phyloP scores from a whole-genome alignment of 176 grass and related monocot genomes.

The Zizania latifolia region DNA sequence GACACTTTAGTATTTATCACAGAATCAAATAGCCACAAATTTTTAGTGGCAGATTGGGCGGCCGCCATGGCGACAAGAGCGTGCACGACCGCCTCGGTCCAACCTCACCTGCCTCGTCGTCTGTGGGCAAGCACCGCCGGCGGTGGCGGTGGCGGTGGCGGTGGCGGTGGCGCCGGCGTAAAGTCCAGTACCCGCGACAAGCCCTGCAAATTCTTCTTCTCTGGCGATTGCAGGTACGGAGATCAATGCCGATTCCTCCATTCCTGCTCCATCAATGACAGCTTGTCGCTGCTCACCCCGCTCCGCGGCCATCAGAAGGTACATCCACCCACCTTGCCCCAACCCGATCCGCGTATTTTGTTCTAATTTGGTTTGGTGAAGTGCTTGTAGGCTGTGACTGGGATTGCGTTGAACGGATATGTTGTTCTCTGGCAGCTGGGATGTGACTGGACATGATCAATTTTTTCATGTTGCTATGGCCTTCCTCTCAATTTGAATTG shows the following conservation, averaged over 20 bases:
- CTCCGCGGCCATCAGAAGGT: conserved; percentile 83
- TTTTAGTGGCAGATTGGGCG: no score
- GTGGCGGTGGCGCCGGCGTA: not conserved
- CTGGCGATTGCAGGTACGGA: conserved; percentile 57
- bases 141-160: conserved; percentile 2
- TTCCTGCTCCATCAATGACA: conserved; percentile 55
- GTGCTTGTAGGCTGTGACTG: conserved; percentile 51
- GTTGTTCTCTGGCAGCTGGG: conserved; percentile 81
- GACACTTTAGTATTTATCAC: no score
- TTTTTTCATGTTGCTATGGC: no score
- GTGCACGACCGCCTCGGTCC: conserved; percentile 38
- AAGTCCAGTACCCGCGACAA: conserved; percentile 24
- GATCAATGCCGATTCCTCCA: conserved; percentile 69
- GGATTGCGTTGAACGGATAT: conserved; percentile 77
- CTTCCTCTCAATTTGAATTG: conserved; percentile 10
- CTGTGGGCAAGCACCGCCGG: conserved; percentile 25
- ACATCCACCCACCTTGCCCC: not conserved
- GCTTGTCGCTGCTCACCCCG: conserved; percentile 55
- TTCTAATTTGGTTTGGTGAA: not conserved
- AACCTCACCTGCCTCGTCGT: conserved; percentile 8
- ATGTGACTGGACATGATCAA: no score
- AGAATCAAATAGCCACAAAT: no score
- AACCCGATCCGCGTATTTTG: not conserved
- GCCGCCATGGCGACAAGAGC: conserved; percentile 53
- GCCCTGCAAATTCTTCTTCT: conserved; percentile 57